phyloP scores from a whole-genome alignment of 2,329 filamentous ascomycete species.

The Ophiocordyceps sinensis region DNA sequence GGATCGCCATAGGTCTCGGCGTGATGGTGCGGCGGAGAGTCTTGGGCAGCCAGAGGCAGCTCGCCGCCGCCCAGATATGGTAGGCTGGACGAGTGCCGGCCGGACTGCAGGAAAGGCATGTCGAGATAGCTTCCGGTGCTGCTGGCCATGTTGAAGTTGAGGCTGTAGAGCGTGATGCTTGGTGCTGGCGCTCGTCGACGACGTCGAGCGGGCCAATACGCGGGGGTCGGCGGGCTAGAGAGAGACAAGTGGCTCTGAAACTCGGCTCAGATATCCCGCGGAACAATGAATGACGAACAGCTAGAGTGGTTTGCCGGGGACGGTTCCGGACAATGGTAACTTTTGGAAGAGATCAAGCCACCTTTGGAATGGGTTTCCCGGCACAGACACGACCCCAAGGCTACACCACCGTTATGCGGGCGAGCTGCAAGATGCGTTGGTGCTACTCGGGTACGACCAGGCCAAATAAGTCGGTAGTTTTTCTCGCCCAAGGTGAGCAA shows the following conservation, averaged over 20 bases:
- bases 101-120: constrained; percentile 5
- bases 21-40: constrained; percentile 4
- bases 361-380: background rate
- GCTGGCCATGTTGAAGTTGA: constrained; percentile 3
- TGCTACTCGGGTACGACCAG: constrained; percentile 1
- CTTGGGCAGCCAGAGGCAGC: constrained; percentile 4
- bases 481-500: background rate
- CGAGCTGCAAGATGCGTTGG: constrained; percentile 2
- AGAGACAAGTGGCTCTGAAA: background rate
- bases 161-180: background rate
- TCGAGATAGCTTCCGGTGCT: constrained; percentile 4
- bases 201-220: background rate
- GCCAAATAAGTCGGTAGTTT: constrained; percentile 1
- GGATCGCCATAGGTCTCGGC: constrained; percentile 7
- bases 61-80: constrained; percentile 6
- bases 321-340: constrained; percentile 1
- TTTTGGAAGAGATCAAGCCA: constrained; percentile 2
- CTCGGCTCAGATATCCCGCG: background rate
- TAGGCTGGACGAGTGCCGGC: constrained; percentile 2
- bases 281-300: background rate
- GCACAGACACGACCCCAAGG: constrained; percentile 2
- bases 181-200: background rate
- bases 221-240: background rate
- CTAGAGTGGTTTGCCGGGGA: background rate
- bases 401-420: constrained; percentile 4